Evolutionary conservation across 192 early-diverging fungal species (phyloP).

Genomic region (Gonapodya sp.): DNA sequence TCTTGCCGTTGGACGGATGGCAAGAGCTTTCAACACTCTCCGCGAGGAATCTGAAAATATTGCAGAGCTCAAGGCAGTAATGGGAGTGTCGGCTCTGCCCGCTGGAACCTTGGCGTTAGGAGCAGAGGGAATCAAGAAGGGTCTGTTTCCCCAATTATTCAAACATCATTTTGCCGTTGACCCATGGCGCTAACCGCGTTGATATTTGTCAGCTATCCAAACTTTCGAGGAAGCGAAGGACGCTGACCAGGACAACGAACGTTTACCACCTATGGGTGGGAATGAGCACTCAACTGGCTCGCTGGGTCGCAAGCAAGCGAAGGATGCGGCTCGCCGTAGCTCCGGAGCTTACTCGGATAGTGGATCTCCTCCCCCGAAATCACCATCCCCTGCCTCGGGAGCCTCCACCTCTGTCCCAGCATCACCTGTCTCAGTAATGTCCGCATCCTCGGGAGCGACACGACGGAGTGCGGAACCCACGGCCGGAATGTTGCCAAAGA

Average conservation of each 20-base stretch:
- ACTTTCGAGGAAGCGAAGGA: conserved; percentile 88
- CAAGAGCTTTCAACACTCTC: conserved; percentile 79
- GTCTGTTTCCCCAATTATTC: conserved; percentile 23
- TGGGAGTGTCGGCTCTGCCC: conserved; percentile 77
- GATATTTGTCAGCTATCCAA: conserved; percentile 51
- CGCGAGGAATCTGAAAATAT: conserved; percentile 86
- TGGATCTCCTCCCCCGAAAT: neutral
- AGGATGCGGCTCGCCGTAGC: neutral
- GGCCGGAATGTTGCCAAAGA: neutral
- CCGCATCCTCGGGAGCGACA: neutral
- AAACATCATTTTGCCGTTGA: neutral
- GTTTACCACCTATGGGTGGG: conserved; percentile 56
- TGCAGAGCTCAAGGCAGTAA: conserved; percentile 82
- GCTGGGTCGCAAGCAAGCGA: neutral
- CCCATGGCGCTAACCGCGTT: neutral
- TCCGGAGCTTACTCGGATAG: neutral
- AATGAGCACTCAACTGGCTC: neutral
- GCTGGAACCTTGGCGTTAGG: conserved; percentile 79
- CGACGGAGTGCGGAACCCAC: neutral
- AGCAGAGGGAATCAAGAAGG: conserved; percentile 82
- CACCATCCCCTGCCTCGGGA: neutral
- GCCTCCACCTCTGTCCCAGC: neutral
- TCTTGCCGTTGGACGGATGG: conserved; percentile 82
- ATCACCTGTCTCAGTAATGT: neutral
- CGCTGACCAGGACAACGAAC: conserved; percentile 88